Evolutionary conservation across 2,329 filamentous ascomycete species (phyloP), one percentile per base, ranked within the genome.

Genomic region (Hypomyces perniciosus): DNA sequence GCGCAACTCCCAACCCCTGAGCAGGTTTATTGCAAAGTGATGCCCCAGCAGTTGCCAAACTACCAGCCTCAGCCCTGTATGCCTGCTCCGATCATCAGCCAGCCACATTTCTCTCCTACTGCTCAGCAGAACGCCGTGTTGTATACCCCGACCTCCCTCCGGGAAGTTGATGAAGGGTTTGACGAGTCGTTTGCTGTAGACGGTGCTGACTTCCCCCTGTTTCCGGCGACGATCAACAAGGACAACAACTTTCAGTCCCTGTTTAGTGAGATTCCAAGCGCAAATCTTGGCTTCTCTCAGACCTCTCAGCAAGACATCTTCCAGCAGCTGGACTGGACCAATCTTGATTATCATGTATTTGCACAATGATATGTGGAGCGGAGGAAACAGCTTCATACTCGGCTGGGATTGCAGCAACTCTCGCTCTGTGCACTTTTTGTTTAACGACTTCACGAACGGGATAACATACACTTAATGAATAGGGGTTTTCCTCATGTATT

Each of bases 51-150:
- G 30, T 73, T 77, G 44, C 67, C 52, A 13, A 72, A 64, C 13
- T 67, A 61, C 50, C 59, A 47, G 41, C 54, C 2, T 40, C 55
- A 61, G 41, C 60, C 70, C 20, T 66, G 54, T 30, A 49, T 55
- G 12, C 47, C 56, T 8, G 57, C 58, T 4, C 56, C 55, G 13
- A 6, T 53, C 6, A 45, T 59, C 40, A 54, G 52, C 57, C 38
- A 49, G 39, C 56, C 70, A 31, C 84, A 88, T 54, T 78, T 89
- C 54, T 90, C 86, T 4, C 85, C 85, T 7, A 75, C 76, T 48
- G 86, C 83, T 5, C 85, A 88, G 59, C 77, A 79, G 34, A 83
- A 85, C 53, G 72, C 82, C 1, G 86, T 88, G 71, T 76, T 89
- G 31, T 86, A 77, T 67, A 86, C 85, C 8, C 83, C 86, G 44